Evolutionary conservation across 257 asterid species (phyloP).

Genomic region (Solanum clarkiae): DNA sequence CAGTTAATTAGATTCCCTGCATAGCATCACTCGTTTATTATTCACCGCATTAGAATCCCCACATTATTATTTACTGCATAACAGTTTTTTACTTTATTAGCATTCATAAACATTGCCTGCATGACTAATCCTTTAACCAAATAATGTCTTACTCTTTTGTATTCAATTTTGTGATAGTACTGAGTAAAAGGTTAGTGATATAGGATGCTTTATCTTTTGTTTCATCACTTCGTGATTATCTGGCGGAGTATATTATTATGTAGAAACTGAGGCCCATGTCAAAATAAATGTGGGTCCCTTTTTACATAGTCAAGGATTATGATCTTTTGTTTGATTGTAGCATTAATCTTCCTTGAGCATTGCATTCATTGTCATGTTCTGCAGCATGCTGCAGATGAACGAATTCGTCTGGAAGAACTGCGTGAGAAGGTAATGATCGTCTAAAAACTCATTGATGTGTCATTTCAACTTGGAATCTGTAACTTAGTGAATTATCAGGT

Average conservation of each 20-base stretch:
- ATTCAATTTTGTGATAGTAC: not conserved
- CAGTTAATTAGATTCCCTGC: not conserved
- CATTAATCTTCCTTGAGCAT: not conserved
- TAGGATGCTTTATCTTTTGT: not conserved
- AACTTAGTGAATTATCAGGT: constrained; percentile 33
- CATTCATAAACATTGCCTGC: not conserved
- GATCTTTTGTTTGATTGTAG: not conserved
- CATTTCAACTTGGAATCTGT: not conserved
- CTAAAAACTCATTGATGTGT: constrained; percentile 2
- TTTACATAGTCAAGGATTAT: not conserved
- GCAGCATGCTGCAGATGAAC: constrained; percentile 99
- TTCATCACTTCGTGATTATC: not conserved
- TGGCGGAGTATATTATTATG: not conserved
- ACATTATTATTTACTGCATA: not conserved
- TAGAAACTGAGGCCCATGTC: not conserved
- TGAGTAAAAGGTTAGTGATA: not conserved
- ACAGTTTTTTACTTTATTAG: not conserved
- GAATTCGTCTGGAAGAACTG: constrained; percentile 85
- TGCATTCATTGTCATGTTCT: constrained; percentile 12
- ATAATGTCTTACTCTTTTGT: not conserved
- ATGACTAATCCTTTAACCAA: not conserved
- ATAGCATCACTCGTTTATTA: not conserved
- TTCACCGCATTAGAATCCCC: not conserved
- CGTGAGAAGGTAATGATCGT: constrained; percentile 53
- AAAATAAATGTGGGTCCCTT: not conserved